Evolutionary conservation across 1,284 basidiomycete species (phyloP), one percentile per base, ranked within the genome.

Genomic region (Austroboletus novae-zelandiae): DNA sequence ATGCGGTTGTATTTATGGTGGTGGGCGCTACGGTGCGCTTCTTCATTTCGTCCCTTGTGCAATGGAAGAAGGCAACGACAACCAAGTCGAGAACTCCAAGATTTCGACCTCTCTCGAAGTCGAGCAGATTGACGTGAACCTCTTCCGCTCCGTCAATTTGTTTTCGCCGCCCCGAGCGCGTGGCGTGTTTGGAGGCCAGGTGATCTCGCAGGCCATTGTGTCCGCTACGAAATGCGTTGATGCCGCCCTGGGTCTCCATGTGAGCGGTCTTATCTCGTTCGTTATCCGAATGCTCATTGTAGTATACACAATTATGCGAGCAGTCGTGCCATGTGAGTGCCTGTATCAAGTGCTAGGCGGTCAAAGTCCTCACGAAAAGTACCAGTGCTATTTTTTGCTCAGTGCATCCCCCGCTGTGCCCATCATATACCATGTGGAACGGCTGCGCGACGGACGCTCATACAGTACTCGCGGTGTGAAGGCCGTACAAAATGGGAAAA

Each of bases 121-220:
- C n/a, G 89, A 92, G 62, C 76, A 81, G 54, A 74, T 92, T n/a
- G 90, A 91, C 58, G 72, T 76, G 40, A 86, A 88, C 62, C 69
- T 91, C 44, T 92, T 84, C 65, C 81, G 86, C 31, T 90, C 87
- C 0, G 86, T 81, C 59, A 81, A 80, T 1, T 75, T 94, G 1
- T 89, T 82, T 78, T 56, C 83, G 14, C 91, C 90, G 1, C 66
- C 69, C 10, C 74, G 78, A 17, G 79, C 81, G 17, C 77, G 91
- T 53, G 91, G 92, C 23, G 91, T 92, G 5, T 95, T 92, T 60
- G 93, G 94, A 48, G 94, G 93, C 57, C 89, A 91, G 66, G 92
- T 95, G 52, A 93, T 96, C 57, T 93, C 87, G 9, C 92, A 94
- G 63, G 89, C 90, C 5, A 73, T 94, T 29, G 81, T 89, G 14